Evolutionary conservation across 805 yeast species (phyloP), one percentile per base, ranked within the genome.

Genomic region (Ascoidea asiatica): DNA sequence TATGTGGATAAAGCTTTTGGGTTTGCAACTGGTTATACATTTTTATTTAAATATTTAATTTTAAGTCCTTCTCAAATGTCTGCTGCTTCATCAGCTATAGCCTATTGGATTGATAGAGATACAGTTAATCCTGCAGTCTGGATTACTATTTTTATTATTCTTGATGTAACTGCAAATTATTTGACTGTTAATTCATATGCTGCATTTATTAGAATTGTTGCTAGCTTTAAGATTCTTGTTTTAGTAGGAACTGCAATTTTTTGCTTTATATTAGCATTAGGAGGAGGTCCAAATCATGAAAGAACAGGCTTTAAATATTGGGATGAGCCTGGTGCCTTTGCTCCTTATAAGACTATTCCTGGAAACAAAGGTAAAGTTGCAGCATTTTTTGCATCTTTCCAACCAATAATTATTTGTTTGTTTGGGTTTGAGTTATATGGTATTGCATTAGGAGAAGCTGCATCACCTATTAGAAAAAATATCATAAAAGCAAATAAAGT

Each of bases 1-100:
- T 77, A 78, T 52, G 61, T 79, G 45, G 81, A 77, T 52, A 69
- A 70, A 15, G 73, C 80, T 6, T 71, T 74, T 65, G 84, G 81
- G 22, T 78, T 75, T 54, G 80, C 82, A 5, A 65, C 69, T 57
- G 79, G 79, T 47, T 72, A 76, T 70, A 75, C 71, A 53, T 75
- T 74, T 52, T 69, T 69, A 47, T 60, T 73, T 54, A 70, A 71
- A 53, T 72, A 77, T 74, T 50, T 74, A 21, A 70, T 72, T 35
- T 66, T 70, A 21, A 54, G 74, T 33, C 79, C 79, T 4, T 53
- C 69, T 46, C 79, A 74, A 52, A 62, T 73, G 45, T 70, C 71
- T 46, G 74, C 77, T 20, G 77, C 78, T 2, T 62, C 77, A 5
- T 64, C 73, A 56, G 72, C 78, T 0, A 72, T 74, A 43, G 65